These are phyloP conservation scores for Zarea fungicola DNA, from an alignment of 2,329 filamentous ascomycete genomes.

Conservation along the genomic window DNA sequence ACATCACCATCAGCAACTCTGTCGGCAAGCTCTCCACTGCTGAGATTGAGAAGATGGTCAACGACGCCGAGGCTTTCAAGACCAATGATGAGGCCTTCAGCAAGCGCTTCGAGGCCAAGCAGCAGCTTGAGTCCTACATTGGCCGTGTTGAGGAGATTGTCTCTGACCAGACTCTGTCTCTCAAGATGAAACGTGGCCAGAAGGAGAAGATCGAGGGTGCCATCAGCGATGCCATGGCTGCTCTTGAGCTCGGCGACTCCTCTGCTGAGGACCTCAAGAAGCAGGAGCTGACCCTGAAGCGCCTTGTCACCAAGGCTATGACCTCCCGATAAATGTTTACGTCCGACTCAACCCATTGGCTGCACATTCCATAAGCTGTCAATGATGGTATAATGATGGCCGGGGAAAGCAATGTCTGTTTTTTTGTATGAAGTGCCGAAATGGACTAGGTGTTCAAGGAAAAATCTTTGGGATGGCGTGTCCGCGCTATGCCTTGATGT, in stretches of 20 bases:
- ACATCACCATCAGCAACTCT: constrained; percentile 99
- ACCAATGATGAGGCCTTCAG: constrained; percentile 94
- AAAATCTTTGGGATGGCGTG: constrained; percentile 10
- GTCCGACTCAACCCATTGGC: background rate
- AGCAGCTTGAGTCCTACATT: constrained; percentile 99
- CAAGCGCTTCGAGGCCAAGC: constrained; percentile 98
- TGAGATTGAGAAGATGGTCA: constrained; percentile 98
- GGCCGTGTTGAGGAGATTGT: constrained; percentile 98
- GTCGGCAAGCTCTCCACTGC: constrained; percentile 92
- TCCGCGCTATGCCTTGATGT: constrained; percentile 8
- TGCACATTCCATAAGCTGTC: background rate
- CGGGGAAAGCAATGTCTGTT: constrained; percentile 4
- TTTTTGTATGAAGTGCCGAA: constrained; percentile 15
- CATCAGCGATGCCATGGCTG: constrained; percentile 93
- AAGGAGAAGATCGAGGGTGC: constrained; percentile 99
- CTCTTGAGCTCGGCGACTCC: constrained; percentile 93
- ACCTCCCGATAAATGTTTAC: constrained; percentile 66
- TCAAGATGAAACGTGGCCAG: constrained; percentile 98
- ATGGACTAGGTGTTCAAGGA: constrained; percentile 14
- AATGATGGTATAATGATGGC: constrained; percentile 7
- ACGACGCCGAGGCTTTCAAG: constrained; percentile 98
- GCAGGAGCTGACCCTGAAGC: constrained; percentile 98
- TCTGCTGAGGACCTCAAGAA: constrained; percentile 95
- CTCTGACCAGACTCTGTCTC: constrained; percentile 88
- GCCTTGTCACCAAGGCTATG: constrained; percentile 98